phyloP scores from a whole-genome alignment of 2,329 filamentous ascomycete genomes.

The Camillea tinctor region DNA sequence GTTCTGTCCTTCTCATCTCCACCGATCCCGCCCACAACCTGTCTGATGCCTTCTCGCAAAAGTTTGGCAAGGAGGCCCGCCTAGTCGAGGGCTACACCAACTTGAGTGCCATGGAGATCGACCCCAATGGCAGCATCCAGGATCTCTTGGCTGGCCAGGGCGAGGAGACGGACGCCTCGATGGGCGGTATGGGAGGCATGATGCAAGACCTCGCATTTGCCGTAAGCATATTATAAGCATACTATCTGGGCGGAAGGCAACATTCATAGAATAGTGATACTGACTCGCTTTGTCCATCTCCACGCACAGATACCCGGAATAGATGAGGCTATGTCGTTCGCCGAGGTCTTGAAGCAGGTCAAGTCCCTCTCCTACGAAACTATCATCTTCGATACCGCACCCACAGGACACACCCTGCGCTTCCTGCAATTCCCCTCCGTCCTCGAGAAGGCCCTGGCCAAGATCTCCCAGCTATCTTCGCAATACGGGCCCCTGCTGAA shows the following conservation, averaged over 20 bases:
- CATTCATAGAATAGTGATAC: too few species aligned
- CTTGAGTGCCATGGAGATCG: constrained; percentile 97
- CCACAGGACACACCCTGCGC: constrained; percentile 94
- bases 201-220: constrained; percentile 98
- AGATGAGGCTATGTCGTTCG: constrained; percentile 99
- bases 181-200: constrained; percentile 83
- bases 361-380: constrained; percentile 98
- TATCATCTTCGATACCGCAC: constrained; percentile 98
- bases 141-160: constrained; percentile 79
- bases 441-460: constrained; percentile 96
- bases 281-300: too few species aligned
- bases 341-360: constrained; percentile 98
- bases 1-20: constrained; percentile 94
- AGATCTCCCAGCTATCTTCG: constrained; percentile 87
- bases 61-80: constrained; percentile 97
- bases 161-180: constrained; percentile 57
- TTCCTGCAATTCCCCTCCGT: constrained; percentile 98
- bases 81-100: constrained; percentile 90
- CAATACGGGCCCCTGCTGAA: constrained; percentile 97
- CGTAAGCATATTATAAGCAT: too few species aligned
- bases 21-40: constrained; percentile 98
- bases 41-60: constrained; percentile 95
- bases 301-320: constrained; percentile 82
- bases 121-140: constrained; percentile 96
- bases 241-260: too few species aligned